Conservation (phyloP, 208 protist genomes). For the Crithidia mellificae region DNA sequence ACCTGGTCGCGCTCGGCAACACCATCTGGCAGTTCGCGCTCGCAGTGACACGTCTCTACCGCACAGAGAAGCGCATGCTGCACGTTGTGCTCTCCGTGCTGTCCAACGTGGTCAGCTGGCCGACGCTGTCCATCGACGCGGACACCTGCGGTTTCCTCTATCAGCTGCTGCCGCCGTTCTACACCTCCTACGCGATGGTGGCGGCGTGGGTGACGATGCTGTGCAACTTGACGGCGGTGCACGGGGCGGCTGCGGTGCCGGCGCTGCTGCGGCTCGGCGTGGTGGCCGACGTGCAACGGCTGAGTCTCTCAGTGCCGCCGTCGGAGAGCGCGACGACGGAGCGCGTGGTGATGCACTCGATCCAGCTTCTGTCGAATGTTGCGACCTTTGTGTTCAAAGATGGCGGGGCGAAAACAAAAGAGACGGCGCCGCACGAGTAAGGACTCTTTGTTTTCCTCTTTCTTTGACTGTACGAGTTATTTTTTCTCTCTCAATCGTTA, state of each 20-base stretch:
- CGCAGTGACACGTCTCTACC: constrained; percentile 28
- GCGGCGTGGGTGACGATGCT: constrained; percentile 47
- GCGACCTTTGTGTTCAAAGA: constrained; percentile 2
- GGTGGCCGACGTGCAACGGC: constrained; percentile 48
- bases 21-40: constrained; percentile 21
- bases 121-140: neutral
- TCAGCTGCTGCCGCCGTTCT: constrained; percentile 23
- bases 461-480: too few species aligned
- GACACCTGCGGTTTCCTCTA: constrained; percentile 22
- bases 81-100: constrained; percentile 32
- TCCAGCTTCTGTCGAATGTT: constrained; percentile 51
- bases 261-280: constrained; percentile 36
- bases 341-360: constrained; percentile 31
- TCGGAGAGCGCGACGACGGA: constrained; percentile 31
- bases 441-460: too few species aligned
- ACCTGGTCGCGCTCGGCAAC: constrained; percentile 8
- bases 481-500: too few species aligned
- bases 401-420: too few species aligned
- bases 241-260: constrained; percentile 23
- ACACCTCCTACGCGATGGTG: constrained; percentile 40
- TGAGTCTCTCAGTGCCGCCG: constrained; percentile 27
- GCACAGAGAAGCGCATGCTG: constrained; percentile 25
- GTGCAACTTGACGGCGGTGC: constrained; percentile 44
- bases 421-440: too few species aligned
- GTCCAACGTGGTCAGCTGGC: constrained; percentile 25